Evolutionary conservation across 1,139 yeast genomes (phyloP).

Genomic region (Blastobotrys apis): DNA sequence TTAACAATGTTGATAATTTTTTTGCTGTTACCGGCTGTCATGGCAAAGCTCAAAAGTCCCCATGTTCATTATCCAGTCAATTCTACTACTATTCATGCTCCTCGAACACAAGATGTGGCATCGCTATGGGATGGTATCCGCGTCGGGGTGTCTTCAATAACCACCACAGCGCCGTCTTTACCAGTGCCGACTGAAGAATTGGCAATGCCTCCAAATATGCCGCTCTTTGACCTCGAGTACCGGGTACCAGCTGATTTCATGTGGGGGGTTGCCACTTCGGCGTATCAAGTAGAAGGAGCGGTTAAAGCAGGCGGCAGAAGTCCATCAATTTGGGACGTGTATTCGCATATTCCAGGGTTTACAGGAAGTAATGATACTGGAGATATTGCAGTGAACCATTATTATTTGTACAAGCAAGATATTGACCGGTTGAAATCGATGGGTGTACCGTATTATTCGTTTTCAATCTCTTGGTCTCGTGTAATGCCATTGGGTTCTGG

Average conservation of each 20-base stretch:
- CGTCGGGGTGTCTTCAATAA: conserved; percentile 12
- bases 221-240: neutral
- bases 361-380: conserved; percentile 15
- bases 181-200: neutral
- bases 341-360: conserved; percentile 14
- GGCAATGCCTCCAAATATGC: conserved; percentile 6
- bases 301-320: conserved; percentile 35
- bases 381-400: conserved; percentile 34
- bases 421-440: conserved; percentile 34
- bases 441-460: conserved; percentile 34
- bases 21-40: too few species aligned
- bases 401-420: conserved; percentile 35
- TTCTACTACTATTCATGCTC: too few species aligned
- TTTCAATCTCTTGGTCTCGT: conserved; percentile 36
- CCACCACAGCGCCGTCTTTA: conserved; percentile 16
- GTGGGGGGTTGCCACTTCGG: conserved; percentile 16
- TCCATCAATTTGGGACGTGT: conserved; percentile 32
- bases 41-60: too few species aligned
- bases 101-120: too few species aligned
- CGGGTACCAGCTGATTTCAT: conserved; percentile 14
- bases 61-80: too few species aligned
- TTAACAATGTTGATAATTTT: too few species aligned
- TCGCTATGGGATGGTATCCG: conserved; percentile 14
- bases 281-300: conserved; percentile 38
- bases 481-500: conserved; percentile 35